Evolutionary conservation across 495 filamentous ascomycete species (phyloP).

Genomic region (Xylaria venustula): DNA sequence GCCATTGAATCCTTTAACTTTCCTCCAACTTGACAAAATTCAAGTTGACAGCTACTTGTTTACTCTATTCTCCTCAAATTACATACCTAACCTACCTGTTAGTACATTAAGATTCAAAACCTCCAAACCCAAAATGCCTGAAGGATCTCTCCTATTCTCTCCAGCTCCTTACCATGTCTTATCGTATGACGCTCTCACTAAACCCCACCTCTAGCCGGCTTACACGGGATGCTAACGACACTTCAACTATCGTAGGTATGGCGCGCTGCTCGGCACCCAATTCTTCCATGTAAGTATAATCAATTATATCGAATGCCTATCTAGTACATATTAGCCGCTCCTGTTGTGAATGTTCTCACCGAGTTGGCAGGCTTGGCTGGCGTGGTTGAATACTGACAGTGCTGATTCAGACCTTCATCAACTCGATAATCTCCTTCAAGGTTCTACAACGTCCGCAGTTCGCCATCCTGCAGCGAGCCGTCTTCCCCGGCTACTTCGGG

Average conservation of each 20-base stretch:
- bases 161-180: constrained; percentile 76
- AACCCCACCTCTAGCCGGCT: neutral
- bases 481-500: constrained; percentile 85
- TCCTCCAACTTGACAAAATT: neutral
- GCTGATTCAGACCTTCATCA: constrained; percentile 67
- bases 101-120: neutral
- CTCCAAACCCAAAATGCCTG: constrained; percentile 18
- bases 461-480: constrained; percentile 67
- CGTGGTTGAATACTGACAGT: neutral
- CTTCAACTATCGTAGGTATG: constrained; percentile 55
- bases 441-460: constrained; percentile 79
- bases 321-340: too few species aligned
- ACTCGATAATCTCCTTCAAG: constrained; percentile 69
- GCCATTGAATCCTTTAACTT: neutral
- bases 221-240: constrained; percentile 6
- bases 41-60: neutral
- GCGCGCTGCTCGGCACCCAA: constrained; percentile 73
- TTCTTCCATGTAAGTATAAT: constrained; percentile 65
- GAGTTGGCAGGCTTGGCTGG: neutral
- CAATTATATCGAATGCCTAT: neutral
- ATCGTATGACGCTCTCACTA: constrained; percentile 48
- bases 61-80: neutral
- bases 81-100: neutral
- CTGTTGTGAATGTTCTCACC: neutral
- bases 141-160: constrained; percentile 45